A percentile compares a stretch with the other conserved stretches of the same genome.
These are phyloP conservation scores for Leccinum broughii DNA, from an alignment of 768 basidiomycete species.

Conservation along the genomic window DNA sequence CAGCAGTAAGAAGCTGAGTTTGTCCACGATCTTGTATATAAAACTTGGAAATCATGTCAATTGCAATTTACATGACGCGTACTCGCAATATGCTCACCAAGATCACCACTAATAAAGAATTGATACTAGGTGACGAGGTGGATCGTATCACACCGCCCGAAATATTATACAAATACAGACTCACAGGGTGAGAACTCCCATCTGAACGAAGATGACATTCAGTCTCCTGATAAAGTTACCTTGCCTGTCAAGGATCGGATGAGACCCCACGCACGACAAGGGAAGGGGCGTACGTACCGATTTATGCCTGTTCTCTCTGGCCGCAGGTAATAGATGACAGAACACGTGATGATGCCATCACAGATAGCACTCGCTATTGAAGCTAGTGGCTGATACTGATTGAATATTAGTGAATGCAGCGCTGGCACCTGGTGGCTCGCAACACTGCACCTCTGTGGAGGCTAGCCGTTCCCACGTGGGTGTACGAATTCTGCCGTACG, in stretches of 20 bases:
- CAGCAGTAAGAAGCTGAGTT: slow-evolving; percentile 8
- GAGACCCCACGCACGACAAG: neutral
- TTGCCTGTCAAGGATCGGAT: slow-evolving; percentile 1
- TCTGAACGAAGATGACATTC: no score
- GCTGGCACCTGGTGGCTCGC: neutral
- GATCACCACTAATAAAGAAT: no score
- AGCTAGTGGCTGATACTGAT: slow-evolving; percentile 12
- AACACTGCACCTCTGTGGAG: slow-evolving; percentile 5
- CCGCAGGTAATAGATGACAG: slow-evolving; percentile 18
- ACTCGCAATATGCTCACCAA: no score
- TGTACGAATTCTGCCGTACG: slow-evolving; percentile 6
- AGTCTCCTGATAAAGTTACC: slow-evolving; percentile 15
- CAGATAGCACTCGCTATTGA: slow-evolving; percentile 22
- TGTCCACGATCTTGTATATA: slow-evolving; percentile 7
- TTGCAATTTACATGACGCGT: neutral
- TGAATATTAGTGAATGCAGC: neutral
- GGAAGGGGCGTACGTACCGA: slow-evolving; percentile 9
- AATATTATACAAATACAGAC: no score
- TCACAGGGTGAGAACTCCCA: no score
- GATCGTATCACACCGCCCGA: no score
- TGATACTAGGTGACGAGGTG: no score
- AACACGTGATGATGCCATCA: slow-evolving; percentile 20
- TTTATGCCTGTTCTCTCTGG: slow-evolving; percentile 7
- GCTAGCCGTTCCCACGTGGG: slow-evolving; percentile 8
- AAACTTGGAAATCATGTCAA: slow-evolving; percentile 14